Conservation (phyloP, 2,329 filamentous ascomycete species). For the Ascochyta viciae-villosae region DNA sequence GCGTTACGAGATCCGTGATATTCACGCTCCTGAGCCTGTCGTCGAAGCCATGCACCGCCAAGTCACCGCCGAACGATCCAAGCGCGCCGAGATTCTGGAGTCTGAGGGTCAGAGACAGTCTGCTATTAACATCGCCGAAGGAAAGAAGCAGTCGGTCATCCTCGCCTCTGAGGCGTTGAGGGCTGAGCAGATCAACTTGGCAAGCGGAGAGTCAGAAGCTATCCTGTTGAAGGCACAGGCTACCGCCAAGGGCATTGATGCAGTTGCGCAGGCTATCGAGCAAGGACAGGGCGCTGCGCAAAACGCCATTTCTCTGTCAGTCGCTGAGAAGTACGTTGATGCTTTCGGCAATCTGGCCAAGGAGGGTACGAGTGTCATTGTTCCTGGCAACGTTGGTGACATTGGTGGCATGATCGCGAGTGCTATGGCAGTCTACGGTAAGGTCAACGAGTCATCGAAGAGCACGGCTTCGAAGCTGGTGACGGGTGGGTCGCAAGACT, state of each 20-base stretch:
- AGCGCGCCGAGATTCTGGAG: slow-evolving; percentile 96
- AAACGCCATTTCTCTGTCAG: slow-evolving; percentile 81
- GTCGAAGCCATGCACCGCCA: slow-evolving; percentile 98
- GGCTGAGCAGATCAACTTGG: slow-evolving; percentile 91
- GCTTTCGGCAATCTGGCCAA: slow-evolving; percentile 92
- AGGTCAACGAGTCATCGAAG: slow-evolving; percentile 83
- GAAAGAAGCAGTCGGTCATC: slow-evolving; percentile 95
- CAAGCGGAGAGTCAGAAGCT: slow-evolving; percentile 90
- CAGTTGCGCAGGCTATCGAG: slow-evolving; percentile 78
- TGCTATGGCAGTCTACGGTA: slow-evolving; percentile 93
- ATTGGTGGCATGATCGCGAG: slow-evolving; percentile 97
- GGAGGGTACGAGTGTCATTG: slow-evolving; percentile 93
- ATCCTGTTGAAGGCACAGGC: slow-evolving; percentile 86
- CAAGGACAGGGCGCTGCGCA: slow-evolving; percentile 78
- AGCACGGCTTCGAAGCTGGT: slow-evolving; percentile 63
- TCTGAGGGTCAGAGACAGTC: slow-evolving; percentile 96
- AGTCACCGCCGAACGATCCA: slow-evolving; percentile 95
- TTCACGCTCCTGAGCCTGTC: slow-evolving; percentile 91
- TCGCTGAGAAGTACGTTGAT: slow-evolving; percentile 98
- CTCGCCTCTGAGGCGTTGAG: slow-evolving; percentile 90
- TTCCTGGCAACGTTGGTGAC: slow-evolving; percentile 96
- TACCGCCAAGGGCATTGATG: slow-evolving; percentile 86
- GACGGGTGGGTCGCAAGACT: slow-evolving; percentile 21
- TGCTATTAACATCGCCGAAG: slow-evolving; percentile 98
- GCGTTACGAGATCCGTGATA: slow-evolving; percentile 97